These are phyloP conservation scores for Lactarius hengduanensis DNA, from an alignment of 768 basidiomycete species.

Conservation along the genomic window DNA sequence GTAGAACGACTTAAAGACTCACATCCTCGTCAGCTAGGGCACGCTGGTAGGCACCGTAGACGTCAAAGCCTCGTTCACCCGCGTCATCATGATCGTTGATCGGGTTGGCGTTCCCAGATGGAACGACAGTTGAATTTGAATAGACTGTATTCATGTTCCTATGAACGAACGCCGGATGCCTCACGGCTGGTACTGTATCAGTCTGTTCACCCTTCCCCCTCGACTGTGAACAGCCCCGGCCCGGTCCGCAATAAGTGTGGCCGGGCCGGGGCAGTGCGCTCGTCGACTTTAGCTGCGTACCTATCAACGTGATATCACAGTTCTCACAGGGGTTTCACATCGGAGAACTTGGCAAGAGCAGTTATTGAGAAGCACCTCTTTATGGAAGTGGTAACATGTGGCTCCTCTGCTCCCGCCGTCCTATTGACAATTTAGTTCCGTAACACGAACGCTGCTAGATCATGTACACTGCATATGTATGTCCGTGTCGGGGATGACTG, in stretches of 20 bases:
- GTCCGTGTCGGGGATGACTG: background rate
- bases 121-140: constrained; percentile 16
- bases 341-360: background rate
- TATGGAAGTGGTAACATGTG: constrained; percentile 6
- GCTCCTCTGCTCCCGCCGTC: constrained; percentile 1
- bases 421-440: background rate
- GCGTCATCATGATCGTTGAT: constrained; percentile 14
- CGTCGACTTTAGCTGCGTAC: constrained; percentile 1
- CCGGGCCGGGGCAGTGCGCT: background rate
- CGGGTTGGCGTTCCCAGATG: background rate
- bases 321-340: background rate
- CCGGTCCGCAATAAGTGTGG: background rate
- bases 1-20: constrained; percentile 30
- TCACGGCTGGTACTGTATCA: background rate
- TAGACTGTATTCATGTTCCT: constrained; percentile 18
- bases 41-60: constrained; percentile 53
- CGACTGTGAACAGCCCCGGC: background rate
- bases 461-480: background rate
- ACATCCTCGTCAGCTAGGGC: constrained; percentile 69
- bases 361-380: constrained; percentile 7
- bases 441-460: background rate
- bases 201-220: background rate
- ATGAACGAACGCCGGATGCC: background rate
- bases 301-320: constrained; percentile 14
- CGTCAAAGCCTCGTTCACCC: constrained; percentile 39